Evolutionary conservation across 2,329 filamentous ascomycete genomes (phyloP).

Genomic region (Lachnellula occidentalis): DNA sequence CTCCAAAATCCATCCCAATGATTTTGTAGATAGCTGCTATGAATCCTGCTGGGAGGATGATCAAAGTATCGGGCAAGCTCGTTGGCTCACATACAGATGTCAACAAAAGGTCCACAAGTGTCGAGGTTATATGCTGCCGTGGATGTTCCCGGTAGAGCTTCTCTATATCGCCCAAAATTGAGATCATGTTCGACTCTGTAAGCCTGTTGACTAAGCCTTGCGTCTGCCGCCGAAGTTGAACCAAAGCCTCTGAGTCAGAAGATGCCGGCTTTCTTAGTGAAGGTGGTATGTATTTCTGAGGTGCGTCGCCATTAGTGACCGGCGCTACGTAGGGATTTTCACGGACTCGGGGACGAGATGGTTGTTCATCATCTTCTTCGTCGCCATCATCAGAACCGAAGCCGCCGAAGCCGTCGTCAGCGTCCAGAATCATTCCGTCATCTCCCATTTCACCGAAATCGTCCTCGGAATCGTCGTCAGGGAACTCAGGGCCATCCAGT

Average conservation of each 20-base stretch:
- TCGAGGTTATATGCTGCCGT: constrained; percentile 81
- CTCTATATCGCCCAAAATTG: constrained; percentile 77
- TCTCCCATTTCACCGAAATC: constrained; percentile 27
- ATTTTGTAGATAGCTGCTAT: constrained; percentile 82
- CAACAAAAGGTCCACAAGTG: constrained; percentile 70
- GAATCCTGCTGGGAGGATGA: constrained; percentile 87
- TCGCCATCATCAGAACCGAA: constrained; percentile 35
- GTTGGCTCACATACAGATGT: constrained; percentile 76
- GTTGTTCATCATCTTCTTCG: constrained; percentile 27
- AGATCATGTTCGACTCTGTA: constrained; percentile 82
- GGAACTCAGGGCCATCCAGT: constrained; percentile 27
- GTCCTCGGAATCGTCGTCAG: constrained; percentile 24
- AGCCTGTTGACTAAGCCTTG: constrained; percentile 90
- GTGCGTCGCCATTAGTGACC: constrained; percentile 38
- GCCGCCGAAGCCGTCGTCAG: constrained; percentile 36
- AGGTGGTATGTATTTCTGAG: constrained; percentile 84
- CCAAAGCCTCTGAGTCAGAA: constrained; percentile 60
- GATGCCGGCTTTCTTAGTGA: constrained; percentile 63
- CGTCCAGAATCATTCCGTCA: constrained; percentile 34
- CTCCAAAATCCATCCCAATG: constrained; percentile 83
- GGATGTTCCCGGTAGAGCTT: constrained; percentile 78
- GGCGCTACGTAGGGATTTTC: constrained; percentile 92
- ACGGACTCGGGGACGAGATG: constrained; percentile 41
- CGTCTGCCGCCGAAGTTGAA: constrained; percentile 68
- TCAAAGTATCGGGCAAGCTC: constrained; percentile 76